Base-by-base conservation (phyloP, 805 yeast genomes). In the Wickerhamomyces sydowiorum region DNA sequence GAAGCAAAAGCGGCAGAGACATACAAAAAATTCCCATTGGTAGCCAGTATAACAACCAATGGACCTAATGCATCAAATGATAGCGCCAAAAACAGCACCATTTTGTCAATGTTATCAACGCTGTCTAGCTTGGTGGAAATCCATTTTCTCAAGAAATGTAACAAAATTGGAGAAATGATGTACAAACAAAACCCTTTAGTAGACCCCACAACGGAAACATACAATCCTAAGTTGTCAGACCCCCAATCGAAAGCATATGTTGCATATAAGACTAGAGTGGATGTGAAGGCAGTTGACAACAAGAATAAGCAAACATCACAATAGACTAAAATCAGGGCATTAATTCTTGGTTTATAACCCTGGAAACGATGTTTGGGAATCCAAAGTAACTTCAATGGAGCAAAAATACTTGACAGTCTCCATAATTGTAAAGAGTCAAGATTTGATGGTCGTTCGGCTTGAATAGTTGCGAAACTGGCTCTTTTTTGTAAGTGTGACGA, bases 351-450 rank as follows among this genome's bases (percentile, higher is more conserved):
- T 1, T 44, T 49, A 14, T 52, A 49, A 0, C 67, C 68, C 3
- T 51, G 36, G 3, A 38, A 46, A 3, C 52, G 48, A 17, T 64
- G 65, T 15, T 64, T 61, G 1, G 82, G 75, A 15, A 81, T 59
- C 75, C 80, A 73, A 14, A 85, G 57, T 28, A 75, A 55, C 42
- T 69, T 72, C 35, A 84, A 55, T 0, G 88, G 83, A n/a, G 67
- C 48, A 27, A 68, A 49, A 18, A 66, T 38, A 32, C 64, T 63
- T 15, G 58, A 14, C 2, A 56, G 17, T 19, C 38, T 43, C 28
- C 40, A 23, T 6, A 40, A 9, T 3, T 34, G 27, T 19, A 38
- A 36, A 17, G 28, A 2, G 12, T 38, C 12, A 19, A 42, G 35
- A 25, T 23, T 29, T 18, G 28, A 24, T 29, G 21, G 13, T 29